phyloP scores from a whole-genome alignment of 164 flowering plant genomes.

The Houttuynia cordata region DNA sequence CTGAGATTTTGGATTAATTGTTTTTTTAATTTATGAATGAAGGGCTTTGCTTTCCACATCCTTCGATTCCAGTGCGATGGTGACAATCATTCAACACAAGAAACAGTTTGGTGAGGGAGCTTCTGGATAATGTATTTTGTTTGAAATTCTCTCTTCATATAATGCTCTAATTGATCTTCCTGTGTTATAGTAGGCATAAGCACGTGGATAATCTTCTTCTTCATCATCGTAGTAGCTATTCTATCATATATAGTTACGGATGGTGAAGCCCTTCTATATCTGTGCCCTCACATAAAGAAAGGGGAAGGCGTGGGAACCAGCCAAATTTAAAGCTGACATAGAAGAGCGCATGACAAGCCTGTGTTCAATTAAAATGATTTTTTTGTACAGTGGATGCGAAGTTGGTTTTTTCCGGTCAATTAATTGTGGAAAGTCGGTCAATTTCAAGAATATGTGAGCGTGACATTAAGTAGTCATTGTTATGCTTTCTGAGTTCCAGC shows the following conservation, averaged over 20 bases:
- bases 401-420: no score
- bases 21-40: constrained; percentile 2
- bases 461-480: no score
- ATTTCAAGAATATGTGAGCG: no score
- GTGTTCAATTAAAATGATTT: no score
- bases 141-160: not conserved
- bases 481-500: no score
- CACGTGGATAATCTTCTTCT: not conserved
- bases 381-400: no score
- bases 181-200: not conserved
- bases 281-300: not conserved
- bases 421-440: no score
- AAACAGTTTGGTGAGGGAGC: constrained; percentile 28
- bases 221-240: not conserved
- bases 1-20: no score
- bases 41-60: constrained; percentile 75
- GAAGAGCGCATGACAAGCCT: not conserved
- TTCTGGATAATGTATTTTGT: not conserved
- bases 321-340: not conserved
- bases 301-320: not conserved
- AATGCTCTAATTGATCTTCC: not conserved
- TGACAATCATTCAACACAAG: constrained; percentile 41
- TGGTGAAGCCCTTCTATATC: not conserved
- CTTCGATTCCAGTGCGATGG: constrained; percentile 70
- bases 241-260: not conserved